Evolutionary conservation across 2,329 filamentous ascomycete genomes (phyloP), one percentile per base, ranked within the genome.

Genomic region (Ampelomyces quisqualis): DNA sequence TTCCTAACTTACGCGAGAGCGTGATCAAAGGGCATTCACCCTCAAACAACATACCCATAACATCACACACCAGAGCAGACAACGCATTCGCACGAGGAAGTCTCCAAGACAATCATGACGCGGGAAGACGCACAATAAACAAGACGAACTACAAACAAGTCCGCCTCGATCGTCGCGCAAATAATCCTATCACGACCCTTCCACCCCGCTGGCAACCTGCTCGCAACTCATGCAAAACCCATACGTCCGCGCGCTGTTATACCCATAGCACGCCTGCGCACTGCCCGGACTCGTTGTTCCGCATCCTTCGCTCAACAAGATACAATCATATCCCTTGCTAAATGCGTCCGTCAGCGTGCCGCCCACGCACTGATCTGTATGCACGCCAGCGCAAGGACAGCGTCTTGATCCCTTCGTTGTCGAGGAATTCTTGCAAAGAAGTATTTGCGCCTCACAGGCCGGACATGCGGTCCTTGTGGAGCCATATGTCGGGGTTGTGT

Each of bases 341-440:
- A 70, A 72, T 5, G 68, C 64, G 49, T 72, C 70, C 7, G 64
- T 69, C 37, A 72, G 45, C 5, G 69, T 72, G 0, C 69, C 69
- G 2, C 70, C 64, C 10, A 73, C 62, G 40, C 70, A 72, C 49
- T 72, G 70, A 52, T 72, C 69, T 24, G 70, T 72, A 50, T 72
- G 71, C 10, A 72, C 66, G 3, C 70, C 70, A 2, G 68, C 58
- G 40, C n/a, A 72, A 71, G 2, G 72, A 55, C 40, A 70, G 46
- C 9, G 69, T 71, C 53, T 58, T 60, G 41, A 71, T 68, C 2
- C 64, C 67, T 29, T 68, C 62, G 34, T 61, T 45, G n/a, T 65
- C 55, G 13, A 72, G 41, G 52, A 67, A 71, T 39, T 62, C 57
- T 45, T 72, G 62, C 29, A 66, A 57, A 0, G 53, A 53, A 10